Conservation (phyloP, 805 yeast genomes). For the Candida fluviatilis region DNA sequence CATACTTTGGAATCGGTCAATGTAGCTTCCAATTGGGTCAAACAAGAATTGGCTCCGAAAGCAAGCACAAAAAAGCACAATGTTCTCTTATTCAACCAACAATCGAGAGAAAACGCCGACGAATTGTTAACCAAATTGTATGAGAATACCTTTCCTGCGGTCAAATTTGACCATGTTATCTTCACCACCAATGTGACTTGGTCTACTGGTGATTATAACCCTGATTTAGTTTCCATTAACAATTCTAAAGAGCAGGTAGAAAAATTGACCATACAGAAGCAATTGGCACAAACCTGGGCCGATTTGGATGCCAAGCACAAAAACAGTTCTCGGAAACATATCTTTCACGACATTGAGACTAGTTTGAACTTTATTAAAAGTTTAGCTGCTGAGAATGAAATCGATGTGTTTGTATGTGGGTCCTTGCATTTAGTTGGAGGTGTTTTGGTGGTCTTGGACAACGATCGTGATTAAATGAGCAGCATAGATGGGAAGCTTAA, state of each 20-base stretch:
- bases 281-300: slow-evolving; percentile 68
- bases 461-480: slow-evolving; percentile 12
- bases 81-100: slow-evolving; percentile 86
- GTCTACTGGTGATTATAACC: slow-evolving; percentile 73
- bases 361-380: slow-evolving; percentile 54
- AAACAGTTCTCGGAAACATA: slow-evolving; percentile 36
- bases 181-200: slow-evolving; percentile 93
- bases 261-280: slow-evolving; percentile 73
- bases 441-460: slow-evolving; percentile 76
- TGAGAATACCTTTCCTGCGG: slow-evolving; percentile 32
- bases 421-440: slow-evolving; percentile 95
- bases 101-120: slow-evolving; percentile 75
- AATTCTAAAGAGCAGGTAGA: slow-evolving; percentile 77
- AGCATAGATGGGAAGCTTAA: too few species aligned
- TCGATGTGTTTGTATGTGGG: slow-evolving; percentile 89
- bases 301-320: slow-evolving; percentile 27
- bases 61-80: slow-evolving; percentile 29
- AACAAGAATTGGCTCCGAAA: slow-evolving; percentile 12
- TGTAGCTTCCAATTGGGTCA: slow-evolving; percentile 83
- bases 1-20: slow-evolving; percentile 86
- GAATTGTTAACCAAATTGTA: slow-evolving; percentile 55
- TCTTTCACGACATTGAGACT: slow-evolving; percentile 73
- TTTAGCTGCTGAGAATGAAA: slow-evolving; percentile 22
- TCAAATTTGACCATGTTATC: slow-evolving; percentile 67
- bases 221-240: slow-evolving; percentile 83